Percentiles rank a stretch among this genome's conserved stretches.
phyloP scores from a whole-genome alignment of 1,139 yeast genomes.

The Yamadazyma mexicana region DNA sequence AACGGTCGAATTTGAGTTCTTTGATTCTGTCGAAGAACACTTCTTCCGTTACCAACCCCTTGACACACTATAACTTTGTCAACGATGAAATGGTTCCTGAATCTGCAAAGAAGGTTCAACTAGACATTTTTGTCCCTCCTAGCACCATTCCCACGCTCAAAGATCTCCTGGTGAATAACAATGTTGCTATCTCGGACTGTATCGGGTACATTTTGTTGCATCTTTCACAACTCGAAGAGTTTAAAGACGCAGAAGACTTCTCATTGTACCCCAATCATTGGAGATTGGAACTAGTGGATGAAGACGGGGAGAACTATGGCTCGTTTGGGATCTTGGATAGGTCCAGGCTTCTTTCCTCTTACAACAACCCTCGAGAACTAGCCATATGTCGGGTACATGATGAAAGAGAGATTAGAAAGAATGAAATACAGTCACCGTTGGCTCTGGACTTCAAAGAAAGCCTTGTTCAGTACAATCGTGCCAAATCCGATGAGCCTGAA shows the following conservation, averaged over 20 bases:
- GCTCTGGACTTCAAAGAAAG: constrained; percentile 43
- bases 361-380: constrained; percentile 64
- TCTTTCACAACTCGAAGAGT: constrained; percentile 17
- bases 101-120: constrained; percentile 21
- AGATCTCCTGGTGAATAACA: constrained; percentile 40
- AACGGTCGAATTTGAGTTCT: constrained; percentile 36
- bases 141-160: constrained; percentile 29
- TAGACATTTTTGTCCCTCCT: constrained; percentile 43
- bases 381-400: constrained; percentile 53
- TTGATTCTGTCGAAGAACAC: constrained; percentile 39
- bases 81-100: constrained; percentile 24
- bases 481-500: not conserved
- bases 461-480: constrained; percentile 18
- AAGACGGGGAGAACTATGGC: constrained; percentile 78
- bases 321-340: constrained; percentile 71
- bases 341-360: constrained; percentile 51
- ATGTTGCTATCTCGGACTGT: constrained; percentile 56
- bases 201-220: constrained; percentile 59
- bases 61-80: constrained; percentile 56
- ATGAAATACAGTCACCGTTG: constrained; percentile 52
- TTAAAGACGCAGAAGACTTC: constrained; percentile 15
- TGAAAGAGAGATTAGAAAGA: constrained; percentile 31
- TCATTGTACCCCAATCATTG: constrained; percentile 58
- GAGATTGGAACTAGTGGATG: constrained; percentile 71
- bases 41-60: constrained; percentile 44